Evolutionary conservation across 73 alveolate species (phyloP), one percentile per base, ranked within the genome.

Genomic region (Uronychia binucleata): DNA sequence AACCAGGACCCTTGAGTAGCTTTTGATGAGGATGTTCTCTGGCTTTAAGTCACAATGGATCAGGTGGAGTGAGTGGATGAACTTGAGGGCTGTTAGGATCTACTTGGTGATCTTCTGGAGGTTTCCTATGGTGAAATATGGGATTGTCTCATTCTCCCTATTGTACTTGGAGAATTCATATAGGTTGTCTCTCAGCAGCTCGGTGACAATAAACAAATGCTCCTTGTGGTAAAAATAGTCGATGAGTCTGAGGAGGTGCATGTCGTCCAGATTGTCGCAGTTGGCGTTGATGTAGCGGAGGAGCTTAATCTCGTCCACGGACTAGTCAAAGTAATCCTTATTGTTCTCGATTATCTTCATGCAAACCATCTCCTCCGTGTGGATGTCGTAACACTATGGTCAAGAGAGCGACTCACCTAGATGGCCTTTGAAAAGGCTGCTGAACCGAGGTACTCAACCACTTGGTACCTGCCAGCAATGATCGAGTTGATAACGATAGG

Each of bases 401-500:
- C n/a, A 46, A 11, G 67, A 46, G 67, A 46, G 5, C 67, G 19
- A 19, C 67, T 46, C 19, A 46, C 67, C 19, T 46, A 94, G 25
- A 98, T 98, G 33, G 99, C 99, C 83, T 95, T 97, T 0, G 99
- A 97, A 86, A 98, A 98, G 27, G 99, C 99, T 0, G 99, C 99
- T 19, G 98, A 91, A 8, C 99, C 99, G 58, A 98, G 91, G 91
- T 97, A 98, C 93, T 98, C 99, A 60, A 97, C 90, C 35, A 98
- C 98, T 92, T 97, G 95, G 82, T 98, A 98, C 83, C 99, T 91
- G 26, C 99, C 99, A 0, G 99, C 99, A 0, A 96, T 96, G 77
- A 96, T 96, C 58, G 97, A 93, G 88, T 97, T 97, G 26, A 97
- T 94, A 28, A 98, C 98, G 26, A 98, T 97, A 32, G 96, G 98